Evolutionary conservation across 441 rosid genomes (phyloP), one percentile per base, ranked within the genome.

Genomic region (Gossypium schwendimanii): DNA sequence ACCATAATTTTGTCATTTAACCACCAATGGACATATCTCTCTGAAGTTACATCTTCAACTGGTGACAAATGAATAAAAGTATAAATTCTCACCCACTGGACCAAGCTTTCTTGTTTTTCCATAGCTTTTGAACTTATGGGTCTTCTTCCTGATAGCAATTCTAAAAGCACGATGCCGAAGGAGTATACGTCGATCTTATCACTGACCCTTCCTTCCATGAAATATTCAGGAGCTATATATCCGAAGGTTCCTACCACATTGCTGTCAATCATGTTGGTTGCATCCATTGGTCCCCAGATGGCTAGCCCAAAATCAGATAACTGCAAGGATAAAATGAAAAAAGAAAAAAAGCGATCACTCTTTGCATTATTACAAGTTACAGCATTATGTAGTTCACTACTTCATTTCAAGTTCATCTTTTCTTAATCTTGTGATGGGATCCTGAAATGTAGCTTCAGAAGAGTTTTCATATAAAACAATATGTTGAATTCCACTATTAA

Each of bases 281-380:
- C 64, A 58, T 66, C 77, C 14, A 59, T 44, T n/a, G 83, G 78
- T 58, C 73, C 79, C 81, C 79, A 60, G 26, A 79, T 49, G 5
- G 85, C 82, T 36, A 82, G 79, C 47, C 85, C 85, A 10, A 82
- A 79, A 70, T 82, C 85, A 10, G 85, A 79, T 70, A 82, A 65
- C 85, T 82, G 85, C 20, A 54, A 11, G 31, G 41, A 31, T 23
- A 7, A 21, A 45, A 54, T 45, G 33, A 15, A 45, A 11, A 36
- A 36, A 1, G 41, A 36, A 36, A 36, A 33, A 41, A 45, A 14
- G 14, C 39, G 14, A 12, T 64, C 10, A 64, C 7, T 15, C 20
- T 64, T 21, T 49, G 28, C n/a, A 10, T 4, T 39, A 58, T 18
- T 63, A 36, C 9, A 36, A 36, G 41, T 36, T 36, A 36, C 41